A percentile compares a stretch with the other conserved stretches of the same genome.
phyloP scores from a whole-genome alignment of 306 rosid species.

The Pachyrhizus erosus region DNA sequence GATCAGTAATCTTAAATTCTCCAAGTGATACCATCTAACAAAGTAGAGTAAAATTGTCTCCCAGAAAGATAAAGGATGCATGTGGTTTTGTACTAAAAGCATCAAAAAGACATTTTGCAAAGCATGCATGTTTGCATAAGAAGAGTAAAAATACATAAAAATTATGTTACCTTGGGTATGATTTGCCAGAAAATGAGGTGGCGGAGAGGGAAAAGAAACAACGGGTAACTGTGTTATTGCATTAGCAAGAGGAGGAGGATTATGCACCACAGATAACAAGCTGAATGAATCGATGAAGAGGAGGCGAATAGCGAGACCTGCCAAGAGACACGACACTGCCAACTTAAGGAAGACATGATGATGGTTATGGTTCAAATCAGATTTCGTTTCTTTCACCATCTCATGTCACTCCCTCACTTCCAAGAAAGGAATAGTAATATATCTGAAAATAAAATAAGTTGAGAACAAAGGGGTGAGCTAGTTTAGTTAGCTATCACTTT shows the following conservation, averaged over 20 bases:
- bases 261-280: conserved; percentile 16
- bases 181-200: conserved; percentile 25
- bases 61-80: neutral
- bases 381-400: conserved; percentile 36
- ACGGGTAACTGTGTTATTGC: neutral
- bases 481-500: neutral
- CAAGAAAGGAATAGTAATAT: neutral
- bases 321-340: conserved; percentile 42
- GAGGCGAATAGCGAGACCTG: conserved; percentile 42
- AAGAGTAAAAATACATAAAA: neutral
- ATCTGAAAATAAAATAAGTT: no score
- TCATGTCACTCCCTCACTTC: neutral
- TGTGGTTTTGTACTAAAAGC: neutral
- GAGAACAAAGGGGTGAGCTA: neutral
- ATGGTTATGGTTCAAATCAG: conserved; percentile 16
- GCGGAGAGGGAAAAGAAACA: conserved; percentile 11
- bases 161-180: conserved; percentile 22
- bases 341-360: conserved; percentile 38
- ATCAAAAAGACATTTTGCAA: neutral
- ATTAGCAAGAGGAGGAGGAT: conserved; percentile 1
- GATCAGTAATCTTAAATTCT: no score
- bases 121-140: neutral
- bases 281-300: conserved; percentile 40
- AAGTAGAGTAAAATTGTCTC: neutral
- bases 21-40: no score